These are phyloP conservation scores for Psidium friedrichsthalianum DNA, from an alignment of 345 rosid species.

Conservation along the genomic window DNA sequence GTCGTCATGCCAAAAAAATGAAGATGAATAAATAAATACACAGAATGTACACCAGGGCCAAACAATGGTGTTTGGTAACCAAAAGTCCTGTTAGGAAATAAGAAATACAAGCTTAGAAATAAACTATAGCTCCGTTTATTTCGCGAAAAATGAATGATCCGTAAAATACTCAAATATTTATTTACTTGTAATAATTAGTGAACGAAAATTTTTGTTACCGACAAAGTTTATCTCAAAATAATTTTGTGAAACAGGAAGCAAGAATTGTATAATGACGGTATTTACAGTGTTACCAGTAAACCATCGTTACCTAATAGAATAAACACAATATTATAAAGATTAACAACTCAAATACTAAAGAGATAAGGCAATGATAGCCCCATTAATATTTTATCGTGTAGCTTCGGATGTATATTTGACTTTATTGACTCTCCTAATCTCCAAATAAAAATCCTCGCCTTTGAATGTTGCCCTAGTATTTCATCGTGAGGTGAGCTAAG, in stretches of 20 bases:
- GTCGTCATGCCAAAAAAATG: no score
- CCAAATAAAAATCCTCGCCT: not conserved
- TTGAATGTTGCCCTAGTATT: not conserved
- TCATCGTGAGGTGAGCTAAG: not conserved
- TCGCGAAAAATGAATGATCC: no score
- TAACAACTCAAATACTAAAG: not conserved
- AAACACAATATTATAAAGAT: not conserved
- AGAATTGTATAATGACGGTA: not conserved
- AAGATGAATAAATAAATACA: no score
- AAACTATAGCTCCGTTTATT: no score
- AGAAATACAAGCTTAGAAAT: not conserved
- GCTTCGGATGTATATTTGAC: not conserved
- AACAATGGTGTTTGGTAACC: no score
- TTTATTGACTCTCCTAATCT: not conserved
- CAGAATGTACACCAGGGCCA: not conserved
- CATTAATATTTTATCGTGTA: no score
- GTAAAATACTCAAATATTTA: no score
- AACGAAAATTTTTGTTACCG: no score
- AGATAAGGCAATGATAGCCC: not conserved
- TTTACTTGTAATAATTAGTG: no score
- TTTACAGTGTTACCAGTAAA: not conserved
- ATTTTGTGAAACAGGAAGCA: not conserved
- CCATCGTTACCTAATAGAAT: not conserved
- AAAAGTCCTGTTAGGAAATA: no score
- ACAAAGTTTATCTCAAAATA: no score